Evolutionary conservation across 768 basidiomycete genomes (phyloP), one percentile per base, ranked within the genome.

Genomic region (Piloderma croceum): DNA sequence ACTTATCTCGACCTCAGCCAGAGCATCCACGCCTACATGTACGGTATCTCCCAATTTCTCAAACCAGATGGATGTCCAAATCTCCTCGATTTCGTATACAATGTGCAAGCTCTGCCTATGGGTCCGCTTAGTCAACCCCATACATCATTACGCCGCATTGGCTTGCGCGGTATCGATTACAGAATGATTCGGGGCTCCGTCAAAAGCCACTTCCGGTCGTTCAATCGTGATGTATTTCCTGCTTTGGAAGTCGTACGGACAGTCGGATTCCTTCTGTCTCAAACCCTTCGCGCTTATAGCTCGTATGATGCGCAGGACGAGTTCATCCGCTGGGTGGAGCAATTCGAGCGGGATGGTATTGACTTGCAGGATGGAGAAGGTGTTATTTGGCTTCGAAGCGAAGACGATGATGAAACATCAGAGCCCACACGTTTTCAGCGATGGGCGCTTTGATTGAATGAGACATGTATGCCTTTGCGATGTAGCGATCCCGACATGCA

Each of bases 291-390:
- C n/a, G n/a, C n/a, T n/a, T n/a, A n/a, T n/a, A 54, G 61, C 42
- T 69, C 74, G 50, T 48, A 45, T 29, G 44, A 67, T 36, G 63
- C 69, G 41, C 68, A 65, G 59, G 70, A 76, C 37, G 57, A 73
- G 13, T 76, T 74, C 47, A 72, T 76, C 22, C 71, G 69, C 68
- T 77, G 75, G 75, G 63, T 67, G 20, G 71, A 75, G 47, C 63
- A 55, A 36, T 76, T 75, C 42, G 72, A 74, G 60, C 61, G 55
- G 39, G 60, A 65, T 32, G 73, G 70, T 7, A 60, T 79, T 33
- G 66, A 73, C 45, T 67, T 77, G 47, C 59, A 74, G 48, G 76
- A 77, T 46, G 74, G 74, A 12, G 75, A 74, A 52, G 72, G 71
- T 23, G 70, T 76, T 22, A 54, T 76, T 36, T 79, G 74, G 73